Evolutionary conservation across 2,329 filamentous ascomycete species (phyloP).

Genomic region (Byssothecium circinans): DNA sequence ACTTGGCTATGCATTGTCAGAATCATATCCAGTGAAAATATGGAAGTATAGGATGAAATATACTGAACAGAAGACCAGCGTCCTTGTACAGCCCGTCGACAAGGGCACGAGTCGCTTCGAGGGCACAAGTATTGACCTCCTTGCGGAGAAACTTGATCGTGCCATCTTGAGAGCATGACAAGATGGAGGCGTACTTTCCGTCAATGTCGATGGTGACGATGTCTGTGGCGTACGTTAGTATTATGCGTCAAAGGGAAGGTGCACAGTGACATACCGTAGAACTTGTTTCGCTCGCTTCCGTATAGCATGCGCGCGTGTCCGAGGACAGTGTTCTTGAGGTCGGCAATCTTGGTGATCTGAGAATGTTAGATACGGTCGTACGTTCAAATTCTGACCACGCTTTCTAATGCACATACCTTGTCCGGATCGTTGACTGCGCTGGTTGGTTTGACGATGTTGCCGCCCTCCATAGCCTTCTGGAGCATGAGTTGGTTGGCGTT

Average conservation of each 20-base stretch:
- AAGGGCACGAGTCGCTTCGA: conserved; percentile 52
- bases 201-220: conserved; percentile 16
- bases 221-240: conserved; percentile 15
- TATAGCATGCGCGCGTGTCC: conserved; percentile 33
- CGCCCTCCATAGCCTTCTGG: conserved; percentile 3
- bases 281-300: conserved; percentile 27
- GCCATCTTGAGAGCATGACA: conserved; percentile 79
- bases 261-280: conserved; percentile 16
- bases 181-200: conserved; percentile 85
- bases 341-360: conserved; percentile 55
- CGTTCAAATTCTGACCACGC: neutral
- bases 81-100: conserved; percentile 26
- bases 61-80: conserved; percentile 24
- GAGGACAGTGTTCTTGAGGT: conserved; percentile 17
- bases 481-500: conserved; percentile 5
- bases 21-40: neutral
- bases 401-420: conserved; percentile 3
- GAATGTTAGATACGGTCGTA: neutral
- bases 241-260: neutral
- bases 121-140: conserved; percentile 73
- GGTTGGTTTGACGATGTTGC: neutral
- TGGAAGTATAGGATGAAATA: conserved; percentile 1
- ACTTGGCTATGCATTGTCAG: conserved; percentile 10
- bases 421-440: conserved; percentile 6
- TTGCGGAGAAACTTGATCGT: conserved; percentile 73